Conservation (phyloP, 331 rosid genomes). For the Telfairia occidentalis region DNA sequence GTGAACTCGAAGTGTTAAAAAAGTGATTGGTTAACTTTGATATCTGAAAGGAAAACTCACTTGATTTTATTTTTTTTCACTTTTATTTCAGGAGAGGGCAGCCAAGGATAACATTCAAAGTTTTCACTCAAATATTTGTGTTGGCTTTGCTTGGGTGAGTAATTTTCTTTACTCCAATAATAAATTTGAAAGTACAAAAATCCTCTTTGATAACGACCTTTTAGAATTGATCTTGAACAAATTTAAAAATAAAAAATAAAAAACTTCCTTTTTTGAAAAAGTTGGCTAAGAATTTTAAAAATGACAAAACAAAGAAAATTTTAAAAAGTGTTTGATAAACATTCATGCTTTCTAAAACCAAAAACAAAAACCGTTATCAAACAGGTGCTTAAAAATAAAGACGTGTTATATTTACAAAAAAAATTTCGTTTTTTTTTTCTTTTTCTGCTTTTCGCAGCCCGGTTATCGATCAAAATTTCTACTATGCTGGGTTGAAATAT, state of each 20-base stretch:
- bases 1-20: no score
- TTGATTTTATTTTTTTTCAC: not conserved
- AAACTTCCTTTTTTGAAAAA: not conserved
- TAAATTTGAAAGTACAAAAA: not conserved
- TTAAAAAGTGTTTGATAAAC: no score
- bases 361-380: not conserved
- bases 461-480: conserved; percentile 90
- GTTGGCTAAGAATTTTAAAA: not conserved
- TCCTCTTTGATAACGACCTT: not conserved
- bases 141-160: conserved; percentile 89
- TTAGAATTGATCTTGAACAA: not conserved
- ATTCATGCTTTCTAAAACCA: not conserved
- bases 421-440: no score
- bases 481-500: conserved; percentile 79
- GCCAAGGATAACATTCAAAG: conserved; percentile 56
- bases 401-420: no score
- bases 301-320: no score
- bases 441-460: conserved; percentile 32
- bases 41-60: not conserved
- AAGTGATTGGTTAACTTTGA: not conserved
- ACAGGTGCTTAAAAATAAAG: not conserved
- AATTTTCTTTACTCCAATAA: not conserved
- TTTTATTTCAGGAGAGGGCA: conserved; percentile 48
- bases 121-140: conserved; percentile 61
- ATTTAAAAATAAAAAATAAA: not conserved